A percentile compares a stretch with the other conserved stretches of the same genome.
Evolutionary conservation across 139 green algal genomes (phyloP).

Genomic region (Trebouxia sp.): DNA sequence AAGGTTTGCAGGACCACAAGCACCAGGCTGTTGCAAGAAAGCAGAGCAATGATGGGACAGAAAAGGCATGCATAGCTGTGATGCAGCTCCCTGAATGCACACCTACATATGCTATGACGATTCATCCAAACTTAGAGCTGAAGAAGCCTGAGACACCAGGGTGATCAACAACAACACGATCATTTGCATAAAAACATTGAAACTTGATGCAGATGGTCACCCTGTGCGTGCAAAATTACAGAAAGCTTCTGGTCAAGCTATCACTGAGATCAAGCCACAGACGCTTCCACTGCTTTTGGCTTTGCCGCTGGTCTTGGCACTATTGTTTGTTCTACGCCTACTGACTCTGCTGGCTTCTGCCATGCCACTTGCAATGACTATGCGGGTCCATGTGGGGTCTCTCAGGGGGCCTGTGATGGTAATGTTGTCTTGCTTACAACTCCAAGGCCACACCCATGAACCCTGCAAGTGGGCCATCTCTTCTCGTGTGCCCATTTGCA

Average conservation of each 20-base stretch:
- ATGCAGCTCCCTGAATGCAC: too few species aligned
- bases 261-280: background rate
- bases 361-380: conserved; percentile 22
- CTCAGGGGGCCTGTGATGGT: background rate
- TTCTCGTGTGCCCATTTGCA: background rate
- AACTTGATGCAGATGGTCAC: too few species aligned
- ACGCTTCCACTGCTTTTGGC: background rate
- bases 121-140: too few species aligned
- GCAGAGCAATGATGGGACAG: too few species aligned
- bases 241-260: background rate
- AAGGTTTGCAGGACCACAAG: too few species aligned
- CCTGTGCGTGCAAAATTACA: too few species aligned
- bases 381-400: background rate
- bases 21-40: too few species aligned
- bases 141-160: too few species aligned
- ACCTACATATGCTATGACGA: too few species aligned
- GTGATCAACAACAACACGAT: too few species aligned
- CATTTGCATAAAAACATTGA: too few species aligned
- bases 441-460: conserved; percentile 14
- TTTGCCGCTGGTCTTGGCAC: background rate
- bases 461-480: conserved; percentile 6
- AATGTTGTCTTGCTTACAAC: conserved; percentile 2
- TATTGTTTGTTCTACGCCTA: conserved; percentile 13
- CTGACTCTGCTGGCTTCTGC: conserved; percentile 9
- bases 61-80: too few species aligned